These are phyloP conservation scores for Acorus calamus DNA, from an alignment of 106 monocot genomes.

Conservation along the genomic window DNA sequence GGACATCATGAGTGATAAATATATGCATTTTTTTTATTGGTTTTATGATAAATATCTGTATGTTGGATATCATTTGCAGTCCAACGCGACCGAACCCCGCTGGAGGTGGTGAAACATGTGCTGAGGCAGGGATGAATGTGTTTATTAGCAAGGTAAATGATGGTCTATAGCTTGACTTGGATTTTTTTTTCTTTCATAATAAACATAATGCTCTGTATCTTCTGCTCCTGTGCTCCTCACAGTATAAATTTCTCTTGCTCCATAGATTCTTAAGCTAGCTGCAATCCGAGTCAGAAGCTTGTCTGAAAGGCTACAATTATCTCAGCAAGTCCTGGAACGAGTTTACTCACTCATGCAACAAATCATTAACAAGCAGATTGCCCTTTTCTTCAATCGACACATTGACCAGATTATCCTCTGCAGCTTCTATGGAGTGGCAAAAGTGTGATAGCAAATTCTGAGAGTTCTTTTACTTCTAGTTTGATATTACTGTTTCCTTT, in stretches of 20 bases:
- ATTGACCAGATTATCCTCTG: constrained; percentile 94
- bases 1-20: background rate
- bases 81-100: constrained; percentile 80
- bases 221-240: background rate
- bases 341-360: constrained; percentile 74
- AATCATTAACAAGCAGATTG: constrained; percentile 65
- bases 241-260: background rate
- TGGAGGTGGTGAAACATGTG: constrained; percentile 82
- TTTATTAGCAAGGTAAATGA: constrained; percentile 75
- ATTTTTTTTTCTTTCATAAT: too few species aligned
- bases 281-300: constrained; percentile 86
- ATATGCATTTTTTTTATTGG: background rate
- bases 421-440: constrained; percentile 88
- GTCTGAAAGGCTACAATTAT: constrained; percentile 72
- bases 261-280: constrained; percentile 66
- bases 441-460: constrained; percentile 23
- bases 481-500: background rate
- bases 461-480: background rate
- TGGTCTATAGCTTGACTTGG: background rate
- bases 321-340: constrained; percentile 55
- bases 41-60: background rate
- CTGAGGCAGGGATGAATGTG: constrained; percentile 71
- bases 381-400: constrained; percentile 86
- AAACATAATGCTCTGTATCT: background rate
- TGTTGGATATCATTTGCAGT: constrained; percentile 29